Percentiles rank a stretch among this genome's conserved stretches.
These are phyloP conservation scores for Rhipidocladum racemiflorum DNA, from an alignment of 176 grass and related monocot species.

Conservation along the genomic window DNA sequence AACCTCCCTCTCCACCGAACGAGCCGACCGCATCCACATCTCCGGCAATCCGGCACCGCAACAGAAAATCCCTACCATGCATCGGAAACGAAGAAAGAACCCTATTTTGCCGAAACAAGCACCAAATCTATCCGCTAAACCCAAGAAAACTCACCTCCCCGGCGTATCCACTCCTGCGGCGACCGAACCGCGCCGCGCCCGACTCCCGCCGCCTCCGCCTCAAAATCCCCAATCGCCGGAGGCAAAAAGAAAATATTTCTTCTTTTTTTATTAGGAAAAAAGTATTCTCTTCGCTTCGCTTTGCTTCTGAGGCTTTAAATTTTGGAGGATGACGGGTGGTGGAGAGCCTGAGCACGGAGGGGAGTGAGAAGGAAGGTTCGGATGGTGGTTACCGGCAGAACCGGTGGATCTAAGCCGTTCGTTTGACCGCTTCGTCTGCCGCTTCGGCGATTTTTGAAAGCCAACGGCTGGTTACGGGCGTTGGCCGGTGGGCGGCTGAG, in stretches of 20 bases:
- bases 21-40: background rate
- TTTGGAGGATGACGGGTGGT: constrained; percentile 1
- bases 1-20: background rate
- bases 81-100: background rate
- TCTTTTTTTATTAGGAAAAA: background rate
- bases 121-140: background rate
- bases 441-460: constrained; percentile 44
- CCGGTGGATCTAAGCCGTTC: constrained; percentile 18
- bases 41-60: background rate
- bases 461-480: constrained; percentile 38
- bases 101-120: background rate
- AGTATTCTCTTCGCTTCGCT: background rate
- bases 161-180: constrained; percentile 8
- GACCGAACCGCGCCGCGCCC: constrained; percentile 29
- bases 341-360: background rate
- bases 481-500: background rate
- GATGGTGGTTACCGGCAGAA: constrained; percentile 6
- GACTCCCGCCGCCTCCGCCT: constrained; percentile 25
- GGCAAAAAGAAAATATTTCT: background rate
- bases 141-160: constrained; percentile 16
- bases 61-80: background rate
- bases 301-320: constrained; percentile 24
- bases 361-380: background rate
- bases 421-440: constrained; percentile 1
- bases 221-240: constrained; percentile 26